phyloP scores from a whole-genome alignment of 2,329 filamentous ascomycete genomes.

The Lasiodiplodia citricola region DNA sequence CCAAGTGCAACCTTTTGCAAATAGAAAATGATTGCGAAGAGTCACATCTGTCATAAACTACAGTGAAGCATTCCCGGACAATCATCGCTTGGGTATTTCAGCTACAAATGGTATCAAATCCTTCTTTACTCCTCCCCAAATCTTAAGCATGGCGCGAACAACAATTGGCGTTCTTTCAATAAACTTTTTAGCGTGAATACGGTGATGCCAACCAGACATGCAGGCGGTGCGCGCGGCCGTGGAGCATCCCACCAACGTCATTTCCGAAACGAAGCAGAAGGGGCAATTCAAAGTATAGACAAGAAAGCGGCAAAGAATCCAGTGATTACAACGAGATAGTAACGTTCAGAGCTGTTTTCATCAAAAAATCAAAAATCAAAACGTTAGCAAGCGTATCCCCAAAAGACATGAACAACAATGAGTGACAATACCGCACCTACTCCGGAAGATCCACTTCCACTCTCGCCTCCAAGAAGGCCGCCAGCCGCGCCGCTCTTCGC shows the following conservation, averaged over 20 bases:
- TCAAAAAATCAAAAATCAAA: too few relatives aligned
- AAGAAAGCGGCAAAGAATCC: not conserved
- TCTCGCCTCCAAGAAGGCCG: not conserved
- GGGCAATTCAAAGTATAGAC: not conserved
- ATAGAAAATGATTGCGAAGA: too few relatives aligned
- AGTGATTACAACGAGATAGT: not conserved
- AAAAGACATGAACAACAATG: not conserved
- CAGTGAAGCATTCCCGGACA: not conserved
- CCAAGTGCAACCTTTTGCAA: too few relatives aligned
- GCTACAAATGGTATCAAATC: not conserved
- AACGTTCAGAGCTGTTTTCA: not conserved
- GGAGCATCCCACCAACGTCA: not conserved
- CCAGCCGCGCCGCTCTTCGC: not conserved
- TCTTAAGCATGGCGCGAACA: not conserved
- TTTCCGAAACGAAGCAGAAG: not conserved
- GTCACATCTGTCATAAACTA: too few relatives aligned
- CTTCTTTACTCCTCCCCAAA: not conserved
- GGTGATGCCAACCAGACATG: not conserved
- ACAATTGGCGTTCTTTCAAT: not conserved
- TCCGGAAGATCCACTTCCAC: not conserved
- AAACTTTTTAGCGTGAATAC: not conserved
- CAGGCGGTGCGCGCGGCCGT: not conserved
- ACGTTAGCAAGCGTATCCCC: not conserved
- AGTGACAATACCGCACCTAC: constrained; percentile 2
- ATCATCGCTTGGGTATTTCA: not conserved